Evolutionary conservation across 176 grass and related monocot species (phyloP).

Genomic region (Musa acuminata): DNA sequence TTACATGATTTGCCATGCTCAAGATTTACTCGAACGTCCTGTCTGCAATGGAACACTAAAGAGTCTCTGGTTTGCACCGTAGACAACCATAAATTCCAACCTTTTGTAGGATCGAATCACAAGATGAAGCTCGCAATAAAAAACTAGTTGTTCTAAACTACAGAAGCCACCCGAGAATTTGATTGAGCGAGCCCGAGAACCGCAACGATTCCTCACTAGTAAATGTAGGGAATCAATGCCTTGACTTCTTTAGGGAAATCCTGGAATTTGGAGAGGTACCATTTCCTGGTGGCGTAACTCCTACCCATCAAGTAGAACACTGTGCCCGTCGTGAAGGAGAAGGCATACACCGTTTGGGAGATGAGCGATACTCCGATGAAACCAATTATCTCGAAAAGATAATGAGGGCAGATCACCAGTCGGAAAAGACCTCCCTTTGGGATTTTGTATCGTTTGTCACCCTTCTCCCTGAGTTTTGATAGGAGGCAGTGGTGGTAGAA

Average conservation of each 20-base stretch:
- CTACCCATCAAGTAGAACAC: constrained; percentile 51
- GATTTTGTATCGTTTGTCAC: constrained; percentile 50
- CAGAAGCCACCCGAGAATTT: too few relatives aligned
- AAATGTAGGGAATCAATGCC: constrained; percentile 55
- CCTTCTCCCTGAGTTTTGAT: constrained; percentile 27
- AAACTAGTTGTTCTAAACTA: too few relatives aligned
- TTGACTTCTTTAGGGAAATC: constrained; percentile 42
- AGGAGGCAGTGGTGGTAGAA: constrained; percentile 74
- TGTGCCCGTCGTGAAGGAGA: constrained; percentile 34
- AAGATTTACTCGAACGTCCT: too few relatives aligned
- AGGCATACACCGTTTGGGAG: constrained; percentile 42
- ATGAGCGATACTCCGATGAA: constrained; percentile 63
- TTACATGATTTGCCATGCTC: too few relatives aligned
- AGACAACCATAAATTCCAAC: too few relatives aligned
- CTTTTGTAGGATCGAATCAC: too few relatives aligned
- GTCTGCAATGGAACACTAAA: too few relatives aligned
- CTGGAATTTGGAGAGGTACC: constrained; percentile 62
- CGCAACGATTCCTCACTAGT: constrained; percentile 10
- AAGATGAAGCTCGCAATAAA: too few relatives aligned
- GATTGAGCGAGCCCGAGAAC: too few relatives aligned
- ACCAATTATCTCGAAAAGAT: constrained; percentile 67
- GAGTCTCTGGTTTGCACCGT: too few relatives aligned
- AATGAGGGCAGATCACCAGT: constrained; percentile 54
- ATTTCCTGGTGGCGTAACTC: constrained; percentile 59
- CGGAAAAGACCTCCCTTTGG: constrained; percentile 51